Evolutionary conservation across 1,139 yeast species (phyloP), one percentile per base, ranked within the genome.

Genomic region (Scheffersomyces lignicola): DNA sequence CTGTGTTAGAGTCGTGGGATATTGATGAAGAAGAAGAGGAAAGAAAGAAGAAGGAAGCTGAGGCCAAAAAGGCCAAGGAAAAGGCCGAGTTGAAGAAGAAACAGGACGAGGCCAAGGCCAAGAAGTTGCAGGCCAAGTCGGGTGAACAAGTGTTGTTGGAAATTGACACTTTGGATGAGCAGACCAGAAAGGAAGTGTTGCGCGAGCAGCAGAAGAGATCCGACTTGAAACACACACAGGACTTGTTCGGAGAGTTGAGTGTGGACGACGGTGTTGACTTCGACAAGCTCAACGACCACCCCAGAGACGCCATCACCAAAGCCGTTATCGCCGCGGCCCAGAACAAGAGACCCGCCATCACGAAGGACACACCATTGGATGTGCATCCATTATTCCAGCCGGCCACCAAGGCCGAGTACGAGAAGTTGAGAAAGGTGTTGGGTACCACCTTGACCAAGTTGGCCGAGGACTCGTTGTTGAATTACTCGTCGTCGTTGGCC

Each of bases 181-280:
- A 68, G 43, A 80, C 86, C 10, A 76, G 88, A 57, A 78, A 71
- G 51, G 92, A 84, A 54, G 62, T 89, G 59, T 70, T 85, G 59
- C 83, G 73, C 54, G 70, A 83, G 56, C 95, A 92, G 12, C 95
- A 92, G 63, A 56, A 87, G 40, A 82, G 78, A 32, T 78, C 95
- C 22, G 98, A 92, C 65, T 71, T 92, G 62, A 86, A 84, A 62
- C 85, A 87, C 56, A 97, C 97, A 16, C 92, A 96, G 18, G 95
- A 88, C 51, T 71, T 92, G 51, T 88, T 92, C 55, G 96, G 92
- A 23, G 86, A 86, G 7, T 69, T 84, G 46, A 90, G 89, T 21
- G 83, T 84, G 37, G 58, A 53, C 13, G 62, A 62, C 35, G 50
- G 43, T 30, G 39, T 35, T 16, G 82, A 78, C 37, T 39, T 43